Evolutionary conservation across 73 alveolate species (phyloP), one percentile per base, ranked within the genome.

Genomic region (Loxodes magnus): DNA sequence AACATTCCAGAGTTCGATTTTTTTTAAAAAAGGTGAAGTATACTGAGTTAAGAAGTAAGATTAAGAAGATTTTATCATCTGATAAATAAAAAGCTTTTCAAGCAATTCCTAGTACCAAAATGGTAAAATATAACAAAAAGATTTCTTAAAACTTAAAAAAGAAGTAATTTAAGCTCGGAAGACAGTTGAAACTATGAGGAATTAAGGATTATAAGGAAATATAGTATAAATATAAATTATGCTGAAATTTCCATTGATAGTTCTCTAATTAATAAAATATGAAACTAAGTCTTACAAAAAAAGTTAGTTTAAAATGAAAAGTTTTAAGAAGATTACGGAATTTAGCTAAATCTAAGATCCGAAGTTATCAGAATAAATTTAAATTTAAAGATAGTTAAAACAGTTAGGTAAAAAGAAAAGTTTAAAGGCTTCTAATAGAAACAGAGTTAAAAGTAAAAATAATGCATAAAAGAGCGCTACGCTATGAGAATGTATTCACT

Each of bases 121-220:
- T 86, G 85, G 83, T 79, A 15, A 80, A 67, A 54, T 44, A 82
- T 38, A 89, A 84, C 35, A 78, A 79, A 22, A 57, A 57, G 21
- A 71, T 68, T 33, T 57, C 53, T 25, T 68, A 62, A 26, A 46
- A 38, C 14, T 86, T 33, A 62, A 75, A 23, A 94, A 94, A 29
- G 97, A 92, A 24, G 94, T 91, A 12, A 78, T 87, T 15, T 88
- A 89, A 21, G 94, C 92, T 16, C 60, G 59, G n/a, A 23, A 64
- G 35, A 84, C 92, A 17, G 96, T 94, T 36, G 94, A 81, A 51
- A 53, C 93, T 37, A 69, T 86, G 29, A 54, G 97, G 51, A 54
- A 86, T 52, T 43, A 83, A 16, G 79, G 74, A 63, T 86, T 37
- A 50, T 52, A 73, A 14, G 97, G 97, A 24, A 56, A 67, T 41